phyloP scores from a whole-genome alignment of 208 protist species.

The Phytomonas francai region DNA sequence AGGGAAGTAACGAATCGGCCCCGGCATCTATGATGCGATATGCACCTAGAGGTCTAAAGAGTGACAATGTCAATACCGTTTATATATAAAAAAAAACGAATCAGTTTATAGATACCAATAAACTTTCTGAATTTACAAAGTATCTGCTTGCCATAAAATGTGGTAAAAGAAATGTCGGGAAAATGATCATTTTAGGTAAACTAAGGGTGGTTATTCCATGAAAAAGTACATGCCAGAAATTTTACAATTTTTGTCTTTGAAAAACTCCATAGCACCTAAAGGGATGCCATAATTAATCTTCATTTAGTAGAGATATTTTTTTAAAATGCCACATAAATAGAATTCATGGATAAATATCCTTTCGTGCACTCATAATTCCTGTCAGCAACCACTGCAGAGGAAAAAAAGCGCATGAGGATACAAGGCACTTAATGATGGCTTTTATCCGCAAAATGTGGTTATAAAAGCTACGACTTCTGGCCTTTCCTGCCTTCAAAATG shows the following conservation, averaged over 20 bases:
- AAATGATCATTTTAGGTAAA: background rate
- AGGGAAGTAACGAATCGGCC: conserved; percentile 43
- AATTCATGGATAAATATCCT: background rate
- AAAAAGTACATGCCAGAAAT: background rate
- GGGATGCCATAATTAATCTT: background rate
- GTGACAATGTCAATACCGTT: background rate
- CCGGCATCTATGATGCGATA: background rate
- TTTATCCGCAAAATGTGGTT: background rate
- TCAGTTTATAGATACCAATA: background rate
- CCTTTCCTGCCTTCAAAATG: conserved; percentile 21
- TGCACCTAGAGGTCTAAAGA: conserved; percentile 9
- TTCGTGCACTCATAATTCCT: background rate
- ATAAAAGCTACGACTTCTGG: background rate
- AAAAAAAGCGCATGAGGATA: background rate
- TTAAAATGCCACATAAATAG: background rate
- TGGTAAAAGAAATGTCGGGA: background rate
- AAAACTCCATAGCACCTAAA: background rate
- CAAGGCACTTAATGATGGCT: background rate
- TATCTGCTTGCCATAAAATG: background rate
- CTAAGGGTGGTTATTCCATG: background rate
- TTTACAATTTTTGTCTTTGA: background rate
- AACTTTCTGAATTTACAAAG: background rate
- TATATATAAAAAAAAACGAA: background rate
- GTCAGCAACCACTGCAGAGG: background rate
- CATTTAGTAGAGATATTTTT: background rate